Evolutionary conservation across 1,284 basidiomycete species (phyloP).

Genomic region (Puccinia polysora): DNA sequence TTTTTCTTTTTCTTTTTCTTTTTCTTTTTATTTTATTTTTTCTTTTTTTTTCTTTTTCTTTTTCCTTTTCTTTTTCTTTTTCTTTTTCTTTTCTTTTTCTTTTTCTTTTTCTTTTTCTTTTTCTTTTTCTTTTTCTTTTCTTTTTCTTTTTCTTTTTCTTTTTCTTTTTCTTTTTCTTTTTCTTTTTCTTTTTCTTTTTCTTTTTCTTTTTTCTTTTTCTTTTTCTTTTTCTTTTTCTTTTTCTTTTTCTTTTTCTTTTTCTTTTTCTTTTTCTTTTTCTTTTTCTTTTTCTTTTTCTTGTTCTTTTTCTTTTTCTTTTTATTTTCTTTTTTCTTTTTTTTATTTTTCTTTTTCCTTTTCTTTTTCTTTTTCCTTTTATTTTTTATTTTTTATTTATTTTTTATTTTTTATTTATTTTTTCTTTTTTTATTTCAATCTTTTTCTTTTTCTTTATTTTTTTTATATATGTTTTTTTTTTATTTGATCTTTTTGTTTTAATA

Average conservation of each 20-base stretch:
- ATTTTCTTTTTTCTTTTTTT: background rate
- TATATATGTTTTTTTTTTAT: too few species aligned
- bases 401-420: too few species aligned
- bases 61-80: background rate
- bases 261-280: too few species aligned
- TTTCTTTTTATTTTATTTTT: background rate
- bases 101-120: slow-evolving; percentile 4
- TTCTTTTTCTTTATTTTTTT: background rate
- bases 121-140: too few species aligned
- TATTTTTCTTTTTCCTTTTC: slow-evolving; percentile 52
- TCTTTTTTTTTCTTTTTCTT: background rate
- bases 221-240: too few species aligned
- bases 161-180: too few species aligned
- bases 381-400: background rate
- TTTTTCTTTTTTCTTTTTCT: too few species aligned
- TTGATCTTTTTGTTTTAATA: too few species aligned
- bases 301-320: background rate
- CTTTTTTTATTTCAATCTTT: background rate
- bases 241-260: too few species aligned
- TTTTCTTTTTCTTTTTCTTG: too few species aligned
- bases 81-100: slow-evolving; percentile 45
- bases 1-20: slow-evolving; percentile 22
- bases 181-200: too few species aligned
- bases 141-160: too few species aligned
- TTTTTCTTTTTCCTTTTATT: slow-evolving; percentile 72